Evolutionary conservation across 805 yeast species (phyloP), one percentile per base, ranked within the genome.

Genomic region (Cyberlindnera galapagoensis): DNA sequence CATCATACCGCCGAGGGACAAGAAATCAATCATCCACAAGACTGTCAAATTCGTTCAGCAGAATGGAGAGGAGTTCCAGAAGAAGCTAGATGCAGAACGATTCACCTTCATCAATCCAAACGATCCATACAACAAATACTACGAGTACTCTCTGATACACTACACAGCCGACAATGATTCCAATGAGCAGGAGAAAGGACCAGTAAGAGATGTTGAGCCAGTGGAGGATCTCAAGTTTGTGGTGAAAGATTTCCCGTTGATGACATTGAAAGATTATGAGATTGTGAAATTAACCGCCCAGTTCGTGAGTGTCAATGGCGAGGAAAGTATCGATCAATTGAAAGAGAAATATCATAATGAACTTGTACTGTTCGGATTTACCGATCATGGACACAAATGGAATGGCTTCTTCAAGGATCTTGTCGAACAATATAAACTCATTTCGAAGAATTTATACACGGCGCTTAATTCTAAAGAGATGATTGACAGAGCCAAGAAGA

Each of bases 281-380:
- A 63, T 81, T 9, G 68, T 90, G 26, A 81, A 83, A 51, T 47
- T 75, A 3, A 74, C 88, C 1, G 96, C 97, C 0, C 65, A 74
- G 33, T 75, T 70, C 46, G 73, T 73, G 1, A 83, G 86, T 1
- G 51, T 63, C 12, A 76, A 83, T 47, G 84, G 84, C 1, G 56
- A 58, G 2, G 51, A 48, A 52, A 71, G 14, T 49, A 55, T 3
- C 50, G 3, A 64, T 79, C 21, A 53, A 8, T 18, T 30, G 4
- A 17, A 62, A 41, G 55, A 51, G 24, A 48, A 52, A 15, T 48
- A 51, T 21, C 33, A 39, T 9, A 60, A 59, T 0, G 57, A 66
- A 24, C 54, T 66, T 18, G 61, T 66, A 3, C 85, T 80, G 48
- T 83, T 83, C 56, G 84, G 72, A 18, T 92, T 92, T 50, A 49